Conservation (phyloP, 768 basidiomycete genomes). For the Tylopilus plumbeoviolaceoides region DNA sequence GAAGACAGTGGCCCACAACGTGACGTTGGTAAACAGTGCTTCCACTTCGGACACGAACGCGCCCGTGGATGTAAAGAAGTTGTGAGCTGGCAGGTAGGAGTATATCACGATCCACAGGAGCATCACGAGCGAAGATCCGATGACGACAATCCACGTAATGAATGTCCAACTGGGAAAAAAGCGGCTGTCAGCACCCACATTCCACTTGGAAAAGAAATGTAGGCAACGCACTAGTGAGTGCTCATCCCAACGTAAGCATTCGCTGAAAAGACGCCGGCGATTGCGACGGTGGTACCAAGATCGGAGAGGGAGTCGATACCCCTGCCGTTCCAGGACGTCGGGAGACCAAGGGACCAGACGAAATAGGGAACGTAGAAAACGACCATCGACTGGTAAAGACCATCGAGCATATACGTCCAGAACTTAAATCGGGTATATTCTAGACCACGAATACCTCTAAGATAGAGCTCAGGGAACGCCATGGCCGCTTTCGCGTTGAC, state of each 20-base stretch:
- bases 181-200: slow-evolving; percentile 1
- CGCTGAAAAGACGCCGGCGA: slow-evolving; percentile 82
- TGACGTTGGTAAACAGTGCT: slow-evolving; percentile 71
- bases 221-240: slow-evolving; percentile 73
- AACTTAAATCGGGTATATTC: slow-evolving; percentile 92
- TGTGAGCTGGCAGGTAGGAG: slow-evolving; percentile 66
- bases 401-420: slow-evolving; percentile 94
- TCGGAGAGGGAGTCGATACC: slow-evolving; percentile 78
- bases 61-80: slow-evolving; percentile 70
- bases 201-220: slow-evolving; percentile 5
- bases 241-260: slow-evolving; percentile 90
- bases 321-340: slow-evolving; percentile 73
- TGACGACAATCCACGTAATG: slow-evolving; percentile 78
- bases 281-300: slow-evolving; percentile 88
- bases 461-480: slow-evolving; percentile 93
- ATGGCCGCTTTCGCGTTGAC: slow-evolving; percentile 84
- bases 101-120: slow-evolving; percentile 86
- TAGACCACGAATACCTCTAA: slow-evolving; percentile 87
- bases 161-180: slow-evolving; percentile 60
- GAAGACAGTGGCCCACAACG: slow-evolving; percentile 80
- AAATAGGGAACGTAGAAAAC: slow-evolving; percentile 85
- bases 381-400: slow-evolving; percentile 86
- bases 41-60: slow-evolving; percentile 72
- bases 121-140: slow-evolving; percentile 80
- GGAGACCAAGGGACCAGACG: slow-evolving; percentile 61